Percentiles rank a stretch among this genome's conserved stretches.
These are phyloP conservation scores for Racocetra persica DNA, from an alignment of 371 early-diverging fungal genomes.

Conservation along the genomic window DNA sequence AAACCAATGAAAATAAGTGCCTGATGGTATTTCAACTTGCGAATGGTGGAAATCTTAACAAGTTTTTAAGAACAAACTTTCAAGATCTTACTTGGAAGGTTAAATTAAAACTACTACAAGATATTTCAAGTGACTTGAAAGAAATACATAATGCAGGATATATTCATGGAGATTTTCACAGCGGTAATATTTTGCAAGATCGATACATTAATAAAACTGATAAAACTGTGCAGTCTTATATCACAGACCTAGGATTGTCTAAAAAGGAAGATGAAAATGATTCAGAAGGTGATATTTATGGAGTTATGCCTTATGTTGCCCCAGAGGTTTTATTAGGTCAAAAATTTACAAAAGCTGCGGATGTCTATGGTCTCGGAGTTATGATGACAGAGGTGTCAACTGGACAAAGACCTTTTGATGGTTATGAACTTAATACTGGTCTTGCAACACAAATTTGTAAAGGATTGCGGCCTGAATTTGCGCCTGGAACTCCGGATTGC, in stretches of 20 bases:
- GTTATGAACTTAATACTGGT: neutral
- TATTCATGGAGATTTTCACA: constrained; percentile 27
- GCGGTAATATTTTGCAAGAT: constrained; percentile 28
- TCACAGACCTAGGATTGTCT: constrained; percentile 24
- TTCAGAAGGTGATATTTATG: neutral
- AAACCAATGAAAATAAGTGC: neutral
- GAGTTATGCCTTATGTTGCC: neutral
- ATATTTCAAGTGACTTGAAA: neutral
- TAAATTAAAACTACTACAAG: neutral
- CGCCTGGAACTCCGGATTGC: neutral
- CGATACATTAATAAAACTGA: no score
- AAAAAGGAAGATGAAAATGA: neutral
- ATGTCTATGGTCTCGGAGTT: constrained; percentile 10
- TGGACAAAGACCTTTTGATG: neutral
- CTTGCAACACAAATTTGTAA: neutral
- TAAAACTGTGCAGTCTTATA: neutral
- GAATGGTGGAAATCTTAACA: neutral
- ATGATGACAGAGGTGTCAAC: constrained; percentile 11
- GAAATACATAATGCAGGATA: constrained; percentile 6
- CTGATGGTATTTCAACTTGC: constrained; percentile 2
- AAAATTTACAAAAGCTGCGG: neutral
- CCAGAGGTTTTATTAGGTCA: neutral
- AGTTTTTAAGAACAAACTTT: neutral
- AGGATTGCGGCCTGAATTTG: neutral
- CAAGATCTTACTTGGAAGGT: neutral